Base-by-base conservation (phyloP, 2,329 filamentous ascomycete species). In the Erysiphe neolycopersici region DNA sequence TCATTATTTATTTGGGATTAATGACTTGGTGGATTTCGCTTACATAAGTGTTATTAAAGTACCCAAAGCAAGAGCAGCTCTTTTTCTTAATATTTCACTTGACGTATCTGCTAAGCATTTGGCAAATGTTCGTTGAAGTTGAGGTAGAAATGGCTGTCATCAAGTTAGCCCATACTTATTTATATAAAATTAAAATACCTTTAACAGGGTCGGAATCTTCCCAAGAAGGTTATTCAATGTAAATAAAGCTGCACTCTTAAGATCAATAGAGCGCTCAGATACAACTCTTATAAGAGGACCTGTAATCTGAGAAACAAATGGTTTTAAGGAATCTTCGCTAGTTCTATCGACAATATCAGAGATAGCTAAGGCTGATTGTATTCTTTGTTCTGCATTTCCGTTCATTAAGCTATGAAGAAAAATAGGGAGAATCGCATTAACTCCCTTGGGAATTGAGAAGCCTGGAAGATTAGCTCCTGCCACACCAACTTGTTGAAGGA, bases 371-470 rank as follows among this genome's bases (percentile, higher is more conserved):
- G 91, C 89, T 46, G 89, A 76, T 58, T 91, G 81, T 22, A 83
- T 89, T 58, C 85, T 73, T 63, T 98, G 89, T 5, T 98, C 89
- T 14, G 80, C 66, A 33, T 79, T 85, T 46, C 89, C 91, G 54
- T 98, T 95, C 78, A 98, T 92, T 51, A 98, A 68, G 61, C 89
- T 89, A 58, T 98, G 91, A 56, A 95, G 61, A 70, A 98, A 95
- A 51, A 98, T 95, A 2, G 91, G 89, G 47, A 98, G 63, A 50
- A 98, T 77, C 48, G 89, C 85, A 56, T 84, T 92, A 66, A 98
- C 93, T 48, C 91, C 91, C 70, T 95, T 98, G 1, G 87, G 89
- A 45, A 95, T 64, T 52, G 74, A 69, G 63, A 98, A 98, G 32
- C 89, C 91, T 35, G 84, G 73, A 40, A 98, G 66, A 54, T 85